Conservation (phyloP, 83 land plant species). For the Picea abies region DNA sequence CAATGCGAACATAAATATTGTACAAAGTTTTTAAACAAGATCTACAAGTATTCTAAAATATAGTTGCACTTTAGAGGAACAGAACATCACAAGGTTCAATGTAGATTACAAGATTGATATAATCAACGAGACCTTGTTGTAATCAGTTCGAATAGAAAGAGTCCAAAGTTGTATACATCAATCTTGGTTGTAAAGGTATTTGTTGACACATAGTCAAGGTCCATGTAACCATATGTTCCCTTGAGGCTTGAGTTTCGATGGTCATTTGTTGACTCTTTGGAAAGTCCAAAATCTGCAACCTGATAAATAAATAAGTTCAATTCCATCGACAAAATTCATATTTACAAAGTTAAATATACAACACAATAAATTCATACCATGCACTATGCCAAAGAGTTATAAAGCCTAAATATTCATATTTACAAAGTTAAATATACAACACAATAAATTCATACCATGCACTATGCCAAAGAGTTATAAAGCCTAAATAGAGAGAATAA, state of each 20-base stretch:
- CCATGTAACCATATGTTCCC: constrained; percentile 92
- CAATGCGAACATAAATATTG: no score
- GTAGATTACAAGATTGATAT: no score
- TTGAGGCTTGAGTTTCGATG: constrained; percentile 66
- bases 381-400: neutral
- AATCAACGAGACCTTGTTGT: constrained; percentile 42
- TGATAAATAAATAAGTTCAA: constrained; percentile 21
- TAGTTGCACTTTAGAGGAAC: no score
- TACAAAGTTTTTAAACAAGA: no score
- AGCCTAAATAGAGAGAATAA: no score
- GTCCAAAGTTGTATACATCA: constrained; percentile 84
- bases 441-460: neutral
- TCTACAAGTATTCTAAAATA: no score
- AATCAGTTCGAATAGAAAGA: constrained; percentile 79
- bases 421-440: neutral
- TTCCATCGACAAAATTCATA: neutral
- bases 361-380: neutral
- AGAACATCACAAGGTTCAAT: no score
- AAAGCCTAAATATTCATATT: neutral
- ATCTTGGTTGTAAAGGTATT: constrained; percentile 73
- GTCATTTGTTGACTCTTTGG: constrained; percentile 74
- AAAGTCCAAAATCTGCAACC: constrained; percentile 96
- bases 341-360: neutral
- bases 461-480: neutral
- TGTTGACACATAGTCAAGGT: constrained; percentile 78